Percentiles rank a stretch among this genome's conserved stretches.
These are phyloP conservation scores for Colletotrichum eleusines DNA, from an alignment of 2,329 filamentous ascomycete genomes.

Conservation along the genomic window DNA sequence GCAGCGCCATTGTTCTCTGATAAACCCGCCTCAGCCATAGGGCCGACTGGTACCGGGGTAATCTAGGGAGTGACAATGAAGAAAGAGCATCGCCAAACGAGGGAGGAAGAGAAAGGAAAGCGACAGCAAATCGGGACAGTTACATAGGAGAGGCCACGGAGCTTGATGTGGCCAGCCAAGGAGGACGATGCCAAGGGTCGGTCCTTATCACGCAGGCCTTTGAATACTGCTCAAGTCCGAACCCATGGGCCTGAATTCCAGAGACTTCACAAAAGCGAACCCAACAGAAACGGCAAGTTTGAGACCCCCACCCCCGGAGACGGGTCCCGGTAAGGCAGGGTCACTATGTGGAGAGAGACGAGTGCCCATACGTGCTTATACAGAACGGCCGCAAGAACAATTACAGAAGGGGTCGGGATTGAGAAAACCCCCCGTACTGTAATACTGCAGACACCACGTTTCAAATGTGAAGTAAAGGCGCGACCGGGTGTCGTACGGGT, in stretches of 20 bases:
- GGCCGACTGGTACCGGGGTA: slow-evolving; percentile 17
- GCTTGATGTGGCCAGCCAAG: slow-evolving; percentile 19
- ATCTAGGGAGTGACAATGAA: slow-evolving; percentile 19
- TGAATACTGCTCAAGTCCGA: not conserved
- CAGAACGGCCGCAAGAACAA: slow-evolving; percentile 6
- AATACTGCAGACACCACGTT: not conserved
- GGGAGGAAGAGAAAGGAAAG: not conserved
- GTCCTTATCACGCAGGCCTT: not conserved
- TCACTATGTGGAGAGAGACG: slow-evolving; percentile 32
- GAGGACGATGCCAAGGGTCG: slow-evolving; percentile 9
- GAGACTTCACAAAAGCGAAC: slow-evolving; percentile 25
- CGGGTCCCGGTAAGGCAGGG: slow-evolving; percentile 32
- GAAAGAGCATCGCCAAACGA: slow-evolving; percentile 29
- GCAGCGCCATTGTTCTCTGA: slow-evolving; percentile 55
- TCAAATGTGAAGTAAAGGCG: not conserved
- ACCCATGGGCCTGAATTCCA: slow-evolving; percentile 14
- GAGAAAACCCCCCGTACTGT: not conserved
- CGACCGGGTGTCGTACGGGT: not conserved
- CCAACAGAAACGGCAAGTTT: slow-evolving; percentile 22
- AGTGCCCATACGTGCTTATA: slow-evolving; percentile 1
- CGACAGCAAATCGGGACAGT: not conserved
- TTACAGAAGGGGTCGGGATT: not conserved
- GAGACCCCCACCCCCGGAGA: slow-evolving; percentile 30
- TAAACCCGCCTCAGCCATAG: slow-evolving; percentile 53
- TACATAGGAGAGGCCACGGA: slow-evolving; percentile 19